phyloP scores from a whole-genome alignment of 148 eudicot species.

The Rhododendron williamsianum region DNA sequence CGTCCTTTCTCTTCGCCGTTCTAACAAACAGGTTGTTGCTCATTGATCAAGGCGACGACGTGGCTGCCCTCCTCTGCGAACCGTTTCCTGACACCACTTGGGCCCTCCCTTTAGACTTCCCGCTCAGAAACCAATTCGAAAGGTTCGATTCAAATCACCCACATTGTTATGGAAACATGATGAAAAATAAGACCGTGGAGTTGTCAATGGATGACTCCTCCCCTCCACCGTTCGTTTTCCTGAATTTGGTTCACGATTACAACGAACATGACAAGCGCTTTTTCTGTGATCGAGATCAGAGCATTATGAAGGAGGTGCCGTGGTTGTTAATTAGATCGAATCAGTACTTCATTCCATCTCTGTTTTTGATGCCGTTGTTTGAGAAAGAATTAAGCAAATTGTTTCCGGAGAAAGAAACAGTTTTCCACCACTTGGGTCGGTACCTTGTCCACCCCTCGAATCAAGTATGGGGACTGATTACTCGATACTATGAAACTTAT shows the following conservation, averaged over 20 bases:
- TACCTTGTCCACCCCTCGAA: conserved; percentile 90
- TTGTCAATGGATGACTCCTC: conserved; percentile 8
- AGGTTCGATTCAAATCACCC: conserved; percentile 33
- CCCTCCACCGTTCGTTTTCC: conserved; percentile 43
- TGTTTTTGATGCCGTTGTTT: conserved; percentile 65
- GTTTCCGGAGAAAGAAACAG: conserved; percentile 65
- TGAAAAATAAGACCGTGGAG: conserved; percentile 25
- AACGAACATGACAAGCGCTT: conserved; percentile 76
- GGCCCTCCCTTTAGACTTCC: conserved; percentile 77
- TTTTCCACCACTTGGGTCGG: conserved; percentile 77
- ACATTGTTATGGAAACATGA: conserved; percentile 46
- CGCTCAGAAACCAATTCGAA: conserved; percentile 42
- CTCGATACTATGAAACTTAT: conserved; percentile 67
- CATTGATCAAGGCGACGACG: conserved; percentile 63
- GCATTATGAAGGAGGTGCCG: conserved; percentile 39
- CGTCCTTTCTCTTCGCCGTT: conserved; percentile 78
- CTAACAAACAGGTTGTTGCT: conserved; percentile 77
- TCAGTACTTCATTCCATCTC: conserved; percentile 83
- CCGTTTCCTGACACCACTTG: conserved; percentile 81
- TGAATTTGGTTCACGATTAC: conserved; percentile 75
- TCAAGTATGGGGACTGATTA: conserved; percentile 82
- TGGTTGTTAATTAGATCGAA: conserved; percentile 75
- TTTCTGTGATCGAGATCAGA: conserved; percentile 74
- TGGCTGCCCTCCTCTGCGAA: conserved; percentile 86
- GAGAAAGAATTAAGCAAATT: conserved; percentile 54